phyloP scores from a whole-genome alignment of 192 early-diverging fungal species.

The Podila verticillata region DNA sequence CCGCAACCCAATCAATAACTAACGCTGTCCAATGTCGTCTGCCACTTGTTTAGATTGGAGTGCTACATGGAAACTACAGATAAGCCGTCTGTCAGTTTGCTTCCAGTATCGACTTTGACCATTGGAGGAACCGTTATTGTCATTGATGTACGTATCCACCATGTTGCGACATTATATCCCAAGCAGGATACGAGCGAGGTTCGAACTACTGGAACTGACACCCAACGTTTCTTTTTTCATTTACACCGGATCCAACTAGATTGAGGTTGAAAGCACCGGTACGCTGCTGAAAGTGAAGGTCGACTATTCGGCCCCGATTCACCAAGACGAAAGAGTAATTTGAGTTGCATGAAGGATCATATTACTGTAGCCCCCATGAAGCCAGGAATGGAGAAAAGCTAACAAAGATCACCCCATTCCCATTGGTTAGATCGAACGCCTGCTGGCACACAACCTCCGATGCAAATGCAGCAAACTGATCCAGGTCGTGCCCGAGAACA shows the following conservation, averaged over 20 bases:
- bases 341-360: background rate
- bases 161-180: no score
- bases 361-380: background rate
- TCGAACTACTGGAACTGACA: background rate
- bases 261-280: conserved; percentile 50
- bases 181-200: background rate
- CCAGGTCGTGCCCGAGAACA: conserved; percentile 7
- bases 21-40: background rate
- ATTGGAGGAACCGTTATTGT: conserved; percentile 51
- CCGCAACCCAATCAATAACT: background rate
- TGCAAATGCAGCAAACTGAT: conserved; percentile 39
- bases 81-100: conserved; percentile 12
- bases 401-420: background rate
- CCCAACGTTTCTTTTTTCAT: background rate
- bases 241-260: conserved; percentile 8
- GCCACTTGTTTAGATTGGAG: conserved; percentile 21
- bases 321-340: conserved; percentile 49
- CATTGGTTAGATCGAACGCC: conserved; percentile 31
- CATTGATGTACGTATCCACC: conserved; percentile 24
- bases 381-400: background rate
- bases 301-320: conserved; percentile 44
- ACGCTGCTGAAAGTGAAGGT: conserved; percentile 44
- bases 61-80: conserved; percentile 39
- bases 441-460: conserved; percentile 46
- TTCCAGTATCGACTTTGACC: conserved; percentile 42